Evolutionary conservation across 2,329 filamentous ascomycete genomes (phyloP).

Genomic region (Cucurbitaria berberidis): DNA sequence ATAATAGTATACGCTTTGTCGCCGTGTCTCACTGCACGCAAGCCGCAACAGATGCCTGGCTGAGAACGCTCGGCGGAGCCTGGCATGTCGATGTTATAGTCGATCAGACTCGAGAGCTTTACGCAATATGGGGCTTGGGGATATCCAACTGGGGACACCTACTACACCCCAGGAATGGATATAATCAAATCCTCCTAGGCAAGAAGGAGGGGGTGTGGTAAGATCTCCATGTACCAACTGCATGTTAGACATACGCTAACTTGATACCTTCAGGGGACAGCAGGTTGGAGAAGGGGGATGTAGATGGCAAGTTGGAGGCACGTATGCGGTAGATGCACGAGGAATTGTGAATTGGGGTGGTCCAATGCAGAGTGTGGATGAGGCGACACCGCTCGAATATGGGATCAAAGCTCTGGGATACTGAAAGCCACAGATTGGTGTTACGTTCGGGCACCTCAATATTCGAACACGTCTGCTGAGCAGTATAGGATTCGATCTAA

Average conservation of each 20-base stretch:
- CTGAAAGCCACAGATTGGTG: neutral
- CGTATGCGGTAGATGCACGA: constrained; percentile 40
- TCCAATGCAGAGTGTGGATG: constrained; percentile 46
- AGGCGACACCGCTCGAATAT: constrained; percentile 38
- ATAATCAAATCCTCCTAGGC: constrained; percentile 43
- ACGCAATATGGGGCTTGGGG: constrained; percentile 67
- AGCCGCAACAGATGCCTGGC: constrained; percentile 63
- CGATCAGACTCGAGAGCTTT: constrained; percentile 63
- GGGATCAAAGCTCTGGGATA: constrained; percentile 39
- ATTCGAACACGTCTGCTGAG: neutral
- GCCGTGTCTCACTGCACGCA: constrained; percentile 66
- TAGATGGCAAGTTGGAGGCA: constrained; percentile 45
- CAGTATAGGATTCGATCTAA: neutral
- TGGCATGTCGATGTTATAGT: constrained; percentile 64
- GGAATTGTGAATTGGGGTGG: constrained; percentile 44
- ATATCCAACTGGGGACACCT: constrained; percentile 45
- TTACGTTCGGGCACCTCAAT: neutral
- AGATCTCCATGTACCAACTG: neutral
- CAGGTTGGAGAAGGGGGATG: constrained; percentile 44
- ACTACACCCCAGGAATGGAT: constrained; percentile 44
- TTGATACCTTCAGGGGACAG: constrained; percentile 23
- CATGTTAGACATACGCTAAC: neutral
- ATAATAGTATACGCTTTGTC: constrained; percentile 60
- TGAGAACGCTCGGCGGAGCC: constrained; percentile 63
- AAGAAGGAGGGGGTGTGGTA: constrained; percentile 44